A percentile compares a stretch with the other conserved stretches of the same genome.
Conservation (phyloP, 164 flowering plant species). For the Kalanchoe fedtschenkoi region DNA sequence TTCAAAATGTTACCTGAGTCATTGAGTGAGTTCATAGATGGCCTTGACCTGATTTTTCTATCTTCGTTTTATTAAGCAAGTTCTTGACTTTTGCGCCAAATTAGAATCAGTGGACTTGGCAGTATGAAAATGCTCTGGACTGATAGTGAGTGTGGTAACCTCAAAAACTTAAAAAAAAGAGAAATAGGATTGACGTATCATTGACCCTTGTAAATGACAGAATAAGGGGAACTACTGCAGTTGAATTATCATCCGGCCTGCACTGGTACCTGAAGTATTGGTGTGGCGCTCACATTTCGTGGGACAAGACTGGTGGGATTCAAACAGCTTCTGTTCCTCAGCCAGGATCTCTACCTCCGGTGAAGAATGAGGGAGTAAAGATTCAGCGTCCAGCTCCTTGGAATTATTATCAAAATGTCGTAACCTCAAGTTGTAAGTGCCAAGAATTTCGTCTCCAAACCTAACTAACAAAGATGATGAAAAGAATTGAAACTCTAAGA, state of each 20-base stretch:
- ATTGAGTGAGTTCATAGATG: not conserved
- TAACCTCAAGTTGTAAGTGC: slow-evolving; percentile 87
- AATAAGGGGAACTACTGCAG: slow-evolving; percentile 74
- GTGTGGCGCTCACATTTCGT: slow-evolving; percentile 91
- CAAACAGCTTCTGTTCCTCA: slow-evolving; percentile 72
- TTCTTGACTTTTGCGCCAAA: no score
- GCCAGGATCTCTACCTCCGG: slow-evolving; percentile 62
- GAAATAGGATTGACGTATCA: no score
- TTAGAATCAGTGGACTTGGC: no score
- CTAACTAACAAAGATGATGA: not conserved
- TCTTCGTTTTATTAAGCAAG: no score
- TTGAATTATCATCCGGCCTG: slow-evolving; percentile 80
- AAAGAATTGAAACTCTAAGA: no score
- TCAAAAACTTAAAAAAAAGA: not conserved
- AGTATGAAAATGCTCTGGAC: no score
- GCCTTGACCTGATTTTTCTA: no score
- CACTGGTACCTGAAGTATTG: slow-evolving; percentile 88
- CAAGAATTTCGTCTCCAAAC: not conserved
- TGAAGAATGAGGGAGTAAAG: slow-evolving; percentile 46
- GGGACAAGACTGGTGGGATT: slow-evolving; percentile 94
- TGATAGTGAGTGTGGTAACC: not conserved
- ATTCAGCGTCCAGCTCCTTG: slow-evolving; percentile 82
- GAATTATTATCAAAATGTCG: slow-evolving; percentile 97
- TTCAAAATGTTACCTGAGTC: not conserved
- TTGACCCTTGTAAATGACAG: slow-evolving; percentile 21